Evolutionary conservation across 257 asterid species (phyloP).

Genomic region (Solanum virginianum): DNA sequence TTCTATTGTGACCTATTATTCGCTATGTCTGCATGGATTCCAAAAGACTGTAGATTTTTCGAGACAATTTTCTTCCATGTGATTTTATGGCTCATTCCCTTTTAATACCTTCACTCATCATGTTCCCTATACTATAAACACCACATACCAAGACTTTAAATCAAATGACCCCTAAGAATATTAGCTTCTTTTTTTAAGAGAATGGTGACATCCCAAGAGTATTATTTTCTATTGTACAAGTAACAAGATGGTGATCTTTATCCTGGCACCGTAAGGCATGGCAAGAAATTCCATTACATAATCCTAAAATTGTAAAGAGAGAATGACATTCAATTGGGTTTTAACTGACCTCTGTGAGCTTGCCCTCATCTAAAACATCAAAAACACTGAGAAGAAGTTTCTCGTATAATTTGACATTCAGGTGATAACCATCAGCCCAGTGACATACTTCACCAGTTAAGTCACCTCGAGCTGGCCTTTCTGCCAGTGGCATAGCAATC

Average conservation of each 20-base stretch:
- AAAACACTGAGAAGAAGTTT: slow-evolving; percentile 82
- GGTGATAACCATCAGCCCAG: slow-evolving; percentile 98
- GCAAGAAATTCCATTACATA: neutral
- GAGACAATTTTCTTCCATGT: neutral
- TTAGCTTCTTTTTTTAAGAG: neutral
- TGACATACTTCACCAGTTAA: slow-evolving; percentile 98
- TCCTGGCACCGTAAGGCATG: neutral
- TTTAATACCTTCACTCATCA: neutral
- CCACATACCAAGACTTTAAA: neutral
- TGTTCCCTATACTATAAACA: neutral
- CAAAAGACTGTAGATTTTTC: neutral
- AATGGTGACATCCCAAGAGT: neutral
- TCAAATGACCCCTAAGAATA: neutral
- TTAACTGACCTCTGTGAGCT: slow-evolving; percentile 86
- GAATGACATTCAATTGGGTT: neutral
- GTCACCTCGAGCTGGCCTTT: slow-evolving; percentile 97
- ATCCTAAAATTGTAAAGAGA: neutral
- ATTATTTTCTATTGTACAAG: neutral
- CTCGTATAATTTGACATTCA: slow-evolving; percentile 87
- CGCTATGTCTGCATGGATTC: neutral
- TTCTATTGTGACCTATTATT: neutral
- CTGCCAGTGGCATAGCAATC: slow-evolving; percentile 73
- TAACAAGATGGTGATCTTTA: neutral
- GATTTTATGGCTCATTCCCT: neutral
- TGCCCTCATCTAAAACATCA: slow-evolving; percentile 97